Evolutionary conservation across 257 asterid species (phyloP), one percentile per base, ranked within the genome.

Genomic region (Leptodermis oblonga): DNA sequence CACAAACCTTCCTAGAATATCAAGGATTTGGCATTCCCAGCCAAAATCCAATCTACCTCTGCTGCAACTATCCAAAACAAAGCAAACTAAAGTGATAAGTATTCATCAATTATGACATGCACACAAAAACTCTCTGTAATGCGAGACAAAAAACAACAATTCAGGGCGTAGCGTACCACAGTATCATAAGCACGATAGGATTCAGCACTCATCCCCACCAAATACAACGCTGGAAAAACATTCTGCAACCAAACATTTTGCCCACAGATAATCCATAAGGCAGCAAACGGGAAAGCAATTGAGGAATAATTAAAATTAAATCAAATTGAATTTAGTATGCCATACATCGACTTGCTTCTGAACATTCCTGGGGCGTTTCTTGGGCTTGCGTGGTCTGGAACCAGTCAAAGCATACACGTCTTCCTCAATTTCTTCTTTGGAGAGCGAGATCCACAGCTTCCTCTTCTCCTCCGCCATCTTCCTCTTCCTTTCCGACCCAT

Each of bases 351-450:
- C 84, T 31, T 80, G 90, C 69, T 86, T 90, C 85, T 90, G 97
- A 52, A 90, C 82, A 71, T 62, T 83, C 74, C 73, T 88, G 18
- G 96, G 87, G 73, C 98, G 80, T 69, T 82, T 90, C 74, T 72
- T 88, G 25, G 98, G 97, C 65, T 90, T 69, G 37, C 97, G 92
- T 26, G 98, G 97, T 62, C 81, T 80, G 22, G 87, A 83, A 49
- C 98, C 97, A 13, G 98, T 92, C 76, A 90, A 51, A 43, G 98
- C 77, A 48, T 88, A 92, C 52, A 92, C 75, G 69, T 92, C 98
- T 73, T 92, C 98, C 41, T 92, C 98, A 61, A 92, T 92, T 82
- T 92, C 98, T 58, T 88, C 97, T 67, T 65, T 86, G n/a, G 97
- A 84, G 6, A 92, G 79, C 42, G 97, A 86, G 78, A 90, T 82